A percentile compares a stretch with the other conserved stretches of the same genome.
These are phyloP conservation scores for Ophiostoma pallidulum DNA, from an alignment of 2,329 filamentous ascomycete species.

Conservation along the genomic window DNA sequence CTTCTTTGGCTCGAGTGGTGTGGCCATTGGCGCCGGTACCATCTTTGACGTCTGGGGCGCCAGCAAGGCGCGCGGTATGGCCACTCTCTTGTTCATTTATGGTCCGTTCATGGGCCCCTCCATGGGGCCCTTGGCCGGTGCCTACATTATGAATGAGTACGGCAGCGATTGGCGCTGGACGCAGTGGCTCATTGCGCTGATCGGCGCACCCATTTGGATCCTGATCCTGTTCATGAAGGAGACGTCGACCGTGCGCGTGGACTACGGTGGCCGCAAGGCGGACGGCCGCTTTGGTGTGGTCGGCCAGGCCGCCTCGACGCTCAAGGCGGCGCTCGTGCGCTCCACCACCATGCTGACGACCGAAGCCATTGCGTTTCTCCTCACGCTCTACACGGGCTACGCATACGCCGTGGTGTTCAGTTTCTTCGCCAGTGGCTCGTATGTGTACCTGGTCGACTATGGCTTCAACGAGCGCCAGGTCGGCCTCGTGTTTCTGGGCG, in stretches of 20 bases:
- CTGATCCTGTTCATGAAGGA: slow-evolving; percentile 5
- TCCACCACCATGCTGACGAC: slow-evolving; percentile 4
- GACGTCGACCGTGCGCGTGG: neutral
- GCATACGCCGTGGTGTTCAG: slow-evolving; percentile 7
- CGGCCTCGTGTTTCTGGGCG: neutral
- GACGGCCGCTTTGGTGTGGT: neutral
- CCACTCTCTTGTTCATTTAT: neutral
- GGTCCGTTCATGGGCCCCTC: neutral
- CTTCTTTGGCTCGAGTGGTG: slow-evolving; percentile 53
- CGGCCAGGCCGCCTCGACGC: neutral
- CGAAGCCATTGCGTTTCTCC: neutral
- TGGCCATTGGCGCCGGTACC: slow-evolving; percentile 60
- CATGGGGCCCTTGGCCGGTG: slow-evolving; percentile 1
- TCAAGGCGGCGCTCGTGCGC: slow-evolving; percentile 1
- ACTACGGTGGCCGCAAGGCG: neutral
- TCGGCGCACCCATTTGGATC: neutral
- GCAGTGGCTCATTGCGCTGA: slow-evolving; percentile 2
- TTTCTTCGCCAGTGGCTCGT: slow-evolving; percentile 2
- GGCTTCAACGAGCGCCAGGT: neutral
- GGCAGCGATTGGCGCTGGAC: slow-evolving; percentile 6
- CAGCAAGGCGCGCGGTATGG: neutral
- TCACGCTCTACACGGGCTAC: slow-evolving; percentile 6
- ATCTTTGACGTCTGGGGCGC: slow-evolving; percentile 47
- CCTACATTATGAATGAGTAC: slow-evolving; percentile 5
- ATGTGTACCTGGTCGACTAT: slow-evolving; percentile 1